phyloP scores from a whole-genome alignment of 805 yeast species.

The Hanseniaspora occidentalis region DNA sequence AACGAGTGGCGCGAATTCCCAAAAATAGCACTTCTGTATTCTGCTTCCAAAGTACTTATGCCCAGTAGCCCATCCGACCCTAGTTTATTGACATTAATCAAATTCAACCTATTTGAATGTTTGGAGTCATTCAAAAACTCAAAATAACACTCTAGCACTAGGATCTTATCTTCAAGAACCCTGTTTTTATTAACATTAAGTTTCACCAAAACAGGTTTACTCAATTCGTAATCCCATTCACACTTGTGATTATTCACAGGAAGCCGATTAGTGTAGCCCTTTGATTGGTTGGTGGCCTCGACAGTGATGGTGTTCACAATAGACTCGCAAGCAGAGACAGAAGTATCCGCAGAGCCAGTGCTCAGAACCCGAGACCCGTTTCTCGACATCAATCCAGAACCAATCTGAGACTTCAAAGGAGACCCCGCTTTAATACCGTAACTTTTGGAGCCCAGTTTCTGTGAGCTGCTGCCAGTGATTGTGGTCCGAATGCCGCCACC shows the following conservation, averaged over 20 bases:
- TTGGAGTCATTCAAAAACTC: conserved; percentile 24
- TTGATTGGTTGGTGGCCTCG: conserved; percentile 14
- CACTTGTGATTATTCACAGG: conserved; percentile 41
- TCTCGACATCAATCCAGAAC: too few relatives aligned
- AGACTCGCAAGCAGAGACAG: too few relatives aligned
- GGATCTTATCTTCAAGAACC: conserved; percentile 23
- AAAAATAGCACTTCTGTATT: background rate
- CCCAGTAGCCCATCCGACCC: too few relatives aligned
- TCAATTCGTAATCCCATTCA: conserved; percentile 31
- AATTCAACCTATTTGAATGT: too few relatives aligned
- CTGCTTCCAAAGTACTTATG: background rate
- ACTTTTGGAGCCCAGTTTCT: too few relatives aligned
- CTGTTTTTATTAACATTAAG: conserved; percentile 28
- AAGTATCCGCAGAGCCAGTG: background rate
- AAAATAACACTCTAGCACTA: conserved; percentile 34
- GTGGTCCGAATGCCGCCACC: background rate
- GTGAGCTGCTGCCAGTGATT: too few relatives aligned
- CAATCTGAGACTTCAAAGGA: background rate
- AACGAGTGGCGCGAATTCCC: background rate
- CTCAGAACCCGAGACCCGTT: background rate
- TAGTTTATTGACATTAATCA: too few relatives aligned
- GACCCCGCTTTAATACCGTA: background rate
- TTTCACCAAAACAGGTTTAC: conserved; percentile 28
- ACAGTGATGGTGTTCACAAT: too few relatives aligned
- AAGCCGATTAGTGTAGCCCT: conserved; percentile 30